These are phyloP conservation scores for Microdochium paspali DNA, from an alignment of 2,329 filamentous ascomycete genomes.

Conservation along the genomic window DNA sequence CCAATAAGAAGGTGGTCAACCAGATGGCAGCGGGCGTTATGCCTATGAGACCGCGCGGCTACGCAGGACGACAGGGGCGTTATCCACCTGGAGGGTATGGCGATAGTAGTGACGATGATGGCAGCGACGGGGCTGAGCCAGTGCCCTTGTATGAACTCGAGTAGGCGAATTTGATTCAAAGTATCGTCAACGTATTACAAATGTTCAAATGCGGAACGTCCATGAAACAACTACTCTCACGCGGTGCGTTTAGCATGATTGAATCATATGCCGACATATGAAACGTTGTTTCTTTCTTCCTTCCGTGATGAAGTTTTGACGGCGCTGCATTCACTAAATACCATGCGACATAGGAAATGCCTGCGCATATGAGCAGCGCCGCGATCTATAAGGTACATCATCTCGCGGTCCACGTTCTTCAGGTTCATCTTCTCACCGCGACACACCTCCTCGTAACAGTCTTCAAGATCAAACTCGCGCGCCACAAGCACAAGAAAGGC, in stretches of 20 bases:
- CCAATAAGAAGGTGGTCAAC: neutral
- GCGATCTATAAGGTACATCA: slow-evolving; percentile 14
- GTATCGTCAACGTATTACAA: too few relatives aligned
- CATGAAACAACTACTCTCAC: too few relatives aligned
- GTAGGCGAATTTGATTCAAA: neutral
- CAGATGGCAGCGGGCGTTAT: neutral
- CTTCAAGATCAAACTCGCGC: slow-evolving; percentile 16
- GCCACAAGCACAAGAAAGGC: slow-evolving; percentile 14
- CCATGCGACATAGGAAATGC: slow-evolving; percentile 13
- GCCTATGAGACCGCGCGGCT: neutral
- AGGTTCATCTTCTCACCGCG: slow-evolving; percentile 12
- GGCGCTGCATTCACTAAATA: slow-evolving; percentile 7
- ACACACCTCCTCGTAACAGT: slow-evolving; percentile 17
- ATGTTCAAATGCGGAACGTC: too few relatives aligned
- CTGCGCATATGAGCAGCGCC: slow-evolving; percentile 15
- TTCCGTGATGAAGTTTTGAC: neutral
- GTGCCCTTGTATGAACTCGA: neutral
- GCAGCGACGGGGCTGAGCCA: neutral
- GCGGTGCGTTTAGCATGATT: too few relatives aligned
- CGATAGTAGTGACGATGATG: neutral
- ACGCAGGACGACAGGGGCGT: neutral
- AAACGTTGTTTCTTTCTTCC: neutral
- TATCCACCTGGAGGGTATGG: neutral
- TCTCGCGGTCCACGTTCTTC: slow-evolving; percentile 14
- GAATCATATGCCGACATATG: too few relatives aligned